A percentile compares a stretch with the other conserved stretches of the same genome.
phyloP scores from a whole-genome alignment of 1,139 yeast species.

The Hansenula lynferdii region DNA sequence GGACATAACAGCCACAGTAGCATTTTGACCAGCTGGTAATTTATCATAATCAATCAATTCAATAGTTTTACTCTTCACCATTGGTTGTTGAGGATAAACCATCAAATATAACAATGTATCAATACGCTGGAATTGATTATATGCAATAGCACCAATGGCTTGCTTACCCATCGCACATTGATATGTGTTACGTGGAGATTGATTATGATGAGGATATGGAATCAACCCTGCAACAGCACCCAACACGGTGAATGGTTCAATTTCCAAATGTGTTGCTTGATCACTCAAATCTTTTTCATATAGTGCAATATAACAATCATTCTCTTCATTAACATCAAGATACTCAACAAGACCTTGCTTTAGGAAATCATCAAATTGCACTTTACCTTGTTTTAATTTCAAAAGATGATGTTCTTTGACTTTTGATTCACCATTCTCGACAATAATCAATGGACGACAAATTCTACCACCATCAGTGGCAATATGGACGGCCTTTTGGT shows the following conservation, averaged over 20 bases:
- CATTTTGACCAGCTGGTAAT: conserved; percentile 98
- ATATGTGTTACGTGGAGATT: conserved; percentile 98
- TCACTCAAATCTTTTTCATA: conserved; percentile 93
- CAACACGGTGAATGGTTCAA: conserved; percentile 97
- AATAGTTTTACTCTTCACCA: conserved; percentile 99
- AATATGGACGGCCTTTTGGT: conserved; percentile 93
- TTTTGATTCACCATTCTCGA: conserved; percentile 69
- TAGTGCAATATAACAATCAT: conserved; percentile 98
- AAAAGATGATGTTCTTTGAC: conserved; percentile 76
- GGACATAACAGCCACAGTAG: conserved; percentile 98
- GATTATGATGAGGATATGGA: conserved; percentile 99
- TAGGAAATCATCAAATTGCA: conserved; percentile 82
- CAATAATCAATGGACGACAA: conserved; percentile 89
- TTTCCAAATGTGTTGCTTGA: conserved; percentile 88
- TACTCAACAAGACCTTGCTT: conserved; percentile 88
- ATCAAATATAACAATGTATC: conserved; percentile 98
- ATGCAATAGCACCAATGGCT: conserved; percentile 99
- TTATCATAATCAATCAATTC: conserved; percentile 96
- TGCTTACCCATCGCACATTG: conserved; percentile 99
- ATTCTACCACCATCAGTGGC: conserved; percentile 99
- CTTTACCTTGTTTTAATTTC: conserved; percentile 79
- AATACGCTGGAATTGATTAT: conserved; percentile 96
- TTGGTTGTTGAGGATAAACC: conserved; percentile 98
- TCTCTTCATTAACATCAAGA: conserved; percentile 97
- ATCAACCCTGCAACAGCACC: conserved; percentile 99